Base-by-base conservation (phyloP, 1,284 basidiomycete species). In the Chondrostereum purpureum region DNA sequence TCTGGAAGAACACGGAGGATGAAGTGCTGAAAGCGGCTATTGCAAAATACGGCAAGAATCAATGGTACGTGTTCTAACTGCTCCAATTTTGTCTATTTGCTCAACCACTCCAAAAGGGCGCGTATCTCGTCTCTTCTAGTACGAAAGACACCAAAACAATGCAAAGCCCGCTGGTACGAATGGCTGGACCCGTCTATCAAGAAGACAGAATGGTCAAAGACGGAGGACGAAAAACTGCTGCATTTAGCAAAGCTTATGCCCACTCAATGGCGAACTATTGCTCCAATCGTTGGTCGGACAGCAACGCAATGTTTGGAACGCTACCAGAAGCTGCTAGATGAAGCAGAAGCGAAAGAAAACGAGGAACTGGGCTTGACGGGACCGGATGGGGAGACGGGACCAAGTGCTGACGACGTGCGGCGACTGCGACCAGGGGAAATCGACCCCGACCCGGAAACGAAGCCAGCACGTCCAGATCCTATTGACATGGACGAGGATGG, bases 401-500 rank as follows among this genome's bases (percentile, higher is more conserved):
- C 95, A 3, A 84, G 86, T 55, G 90, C 88, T 10, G 94, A 96
- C 41, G 94, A 97, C 57, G 83, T 95, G 33, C 77, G 95, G 47
- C 78, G 83, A 52, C 70, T 99, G 49, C 77, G 93, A 43, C 92
- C 94, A 3, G 96, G 96, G 44, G 96, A 99, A 70, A 95, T 99
- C 56, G 96, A 99, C 63, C 94, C 96, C 1, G 94, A 99, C 68
- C 96, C 96, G 1, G 96, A 99, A 66, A 96, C 95, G 10, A 95
- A 97, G 62, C 92, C 96, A 40, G 96, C 96, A 1, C 77, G 95
- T 21, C 96, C 96, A 4, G 96, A 99, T 70, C 95, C 96, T 4
- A 96, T 99, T 58, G 96, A 99, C 68, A 99, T 99, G 96, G 96
- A 99, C 64, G 96, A 99, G 66, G 96, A 95, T 61, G 89, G 90